Percentiles rank a stretch among this genome's conserved stretches.
Evolutionary conservation across 2,329 filamentous ascomycete genomes (phyloP).

Genomic region (Xylaria sp.): DNA sequence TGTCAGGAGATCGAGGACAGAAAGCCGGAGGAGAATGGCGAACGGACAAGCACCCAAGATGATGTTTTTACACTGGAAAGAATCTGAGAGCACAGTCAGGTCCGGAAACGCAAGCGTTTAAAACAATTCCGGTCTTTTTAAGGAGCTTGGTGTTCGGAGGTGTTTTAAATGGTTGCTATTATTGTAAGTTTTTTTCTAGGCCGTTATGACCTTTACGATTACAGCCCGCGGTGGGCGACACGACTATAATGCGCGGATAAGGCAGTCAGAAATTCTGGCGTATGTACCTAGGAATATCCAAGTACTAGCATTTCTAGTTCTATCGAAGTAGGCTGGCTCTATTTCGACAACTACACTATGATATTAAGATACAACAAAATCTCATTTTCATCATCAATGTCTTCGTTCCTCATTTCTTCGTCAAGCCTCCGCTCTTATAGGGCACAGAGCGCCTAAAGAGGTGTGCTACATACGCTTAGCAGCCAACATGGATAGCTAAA

Average conservation of each 20-base stretch:
- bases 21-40: constrained; percentile 21
- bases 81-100: constrained; percentile 15
- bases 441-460: neutral
- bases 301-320: constrained; percentile 5
- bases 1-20: constrained; percentile 35
- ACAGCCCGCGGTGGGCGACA: constrained; percentile 1
- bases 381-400: constrained; percentile 13
- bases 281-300: constrained; percentile 13
- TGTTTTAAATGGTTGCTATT: neutral
- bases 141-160: neutral
- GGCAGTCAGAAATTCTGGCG: neutral
- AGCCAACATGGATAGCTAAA: constrained; percentile 53
- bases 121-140: neutral
- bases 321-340: neutral
- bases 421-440: neutral
- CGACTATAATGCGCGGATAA: neutral
- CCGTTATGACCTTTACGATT: neutral
- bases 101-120: constrained; percentile 10
- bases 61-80: constrained; percentile 25
- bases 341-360: constrained; percentile 20
- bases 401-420: constrained; percentile 17
- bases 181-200: neutral
- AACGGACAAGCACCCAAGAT: constrained; percentile 10
- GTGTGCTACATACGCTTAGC: constrained; percentile 47
- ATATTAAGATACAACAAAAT: constrained; percentile 16